A percentile compares a stretch with the other conserved stretches of the same genome.
phyloP scores from a whole-genome alignment of 2,329 filamentous ascomycete genomes.

The Dothideomycetidae sp. region DNA sequence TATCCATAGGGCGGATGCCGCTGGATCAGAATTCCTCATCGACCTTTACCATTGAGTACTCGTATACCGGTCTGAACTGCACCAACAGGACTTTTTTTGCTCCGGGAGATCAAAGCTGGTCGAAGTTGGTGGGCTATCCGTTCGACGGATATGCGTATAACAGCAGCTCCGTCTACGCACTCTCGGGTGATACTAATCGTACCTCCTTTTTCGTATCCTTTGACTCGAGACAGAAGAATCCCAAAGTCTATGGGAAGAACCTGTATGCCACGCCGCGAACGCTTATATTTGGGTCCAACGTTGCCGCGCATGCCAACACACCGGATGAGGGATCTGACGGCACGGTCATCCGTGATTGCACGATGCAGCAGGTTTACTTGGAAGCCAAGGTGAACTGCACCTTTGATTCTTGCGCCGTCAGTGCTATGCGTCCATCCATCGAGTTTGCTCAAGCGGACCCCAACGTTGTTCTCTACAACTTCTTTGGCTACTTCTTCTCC shows the following conservation, averaged over 20 bases:
- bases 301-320: not conserved
- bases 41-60: slow-evolving; percentile 16
- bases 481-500: slow-evolving; percentile 2
- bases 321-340: not conserved
- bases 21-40: not conserved
- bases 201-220: not conserved
- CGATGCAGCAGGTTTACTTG: slow-evolving; percentile 2
- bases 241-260: not conserved
- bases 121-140: not conserved
- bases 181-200: not conserved
- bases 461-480: slow-evolving; percentile 1
- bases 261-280: not conserved
- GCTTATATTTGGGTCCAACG: not conserved
- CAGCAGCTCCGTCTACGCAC: not conserved
- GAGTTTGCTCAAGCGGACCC: slow-evolving; percentile 2
- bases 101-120: slow-evolving; percentile 16
- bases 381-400: slow-evolving; percentile 6
- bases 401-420: not conserved
- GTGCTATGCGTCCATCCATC: slow-evolving; percentile 5
- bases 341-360: slow-evolving; percentile 9
- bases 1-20: slow-evolving; percentile 18
- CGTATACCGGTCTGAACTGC: slow-evolving; percentile 15
- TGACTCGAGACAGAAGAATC: not conserved
- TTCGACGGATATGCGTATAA: slow-evolving; percentile 3
- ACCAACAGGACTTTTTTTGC: slow-evolving; percentile 13